These are phyloP conservation scores for Magnolia changhungtana DNA, from an alignment of 164 flowering plant genomes.

Conservation along the genomic window DNA sequence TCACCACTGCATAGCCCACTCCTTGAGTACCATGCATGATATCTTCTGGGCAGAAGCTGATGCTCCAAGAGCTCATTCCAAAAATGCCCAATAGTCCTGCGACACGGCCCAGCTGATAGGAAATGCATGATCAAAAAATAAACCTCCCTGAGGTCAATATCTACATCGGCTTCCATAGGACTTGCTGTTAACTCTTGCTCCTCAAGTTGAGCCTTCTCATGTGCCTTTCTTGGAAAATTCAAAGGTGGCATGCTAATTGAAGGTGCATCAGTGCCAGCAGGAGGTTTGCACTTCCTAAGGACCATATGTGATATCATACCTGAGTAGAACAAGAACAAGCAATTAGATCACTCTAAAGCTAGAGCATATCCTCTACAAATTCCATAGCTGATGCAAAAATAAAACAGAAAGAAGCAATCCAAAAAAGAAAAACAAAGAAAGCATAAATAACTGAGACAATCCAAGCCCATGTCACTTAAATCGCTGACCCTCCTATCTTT, in stretches of 20 bases:
- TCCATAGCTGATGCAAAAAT: not conserved
- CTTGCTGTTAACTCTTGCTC: constrained; percentile 32
- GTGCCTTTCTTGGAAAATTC: constrained; percentile 26
- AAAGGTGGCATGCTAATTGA: constrained; percentile 32
- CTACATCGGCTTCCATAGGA: constrained; percentile 50
- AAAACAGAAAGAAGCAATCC: not conserved
- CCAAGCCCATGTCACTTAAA: no score
- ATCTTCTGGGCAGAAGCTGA: constrained; percentile 93
- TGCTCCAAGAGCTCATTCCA: constrained; percentile 87
- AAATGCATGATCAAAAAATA: constrained; percentile 76
- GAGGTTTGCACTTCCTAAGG: constrained; percentile 35
- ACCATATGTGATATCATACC: constrained; percentile 40
- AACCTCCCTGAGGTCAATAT: constrained; percentile 82
- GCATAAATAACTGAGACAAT: not conserved
- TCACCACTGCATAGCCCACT: constrained; percentile 52
- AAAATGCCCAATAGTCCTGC: constrained; percentile 58
- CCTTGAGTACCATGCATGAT: constrained; percentile 97
- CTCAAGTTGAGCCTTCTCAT: constrained; percentile 42
- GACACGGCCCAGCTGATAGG: constrained; percentile 81
- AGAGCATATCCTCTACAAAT: not conserved
- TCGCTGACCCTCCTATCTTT: no score
- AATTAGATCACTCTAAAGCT: not conserved
- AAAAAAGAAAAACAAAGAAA: not conserved
- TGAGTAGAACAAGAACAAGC: constrained; percentile 1
- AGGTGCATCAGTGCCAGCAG: constrained; percentile 25